These are phyloP conservation scores for Juglanconis oblonga DNA, from an alignment of 2,329 filamentous ascomycete genomes.

Conservation along the genomic window DNA sequence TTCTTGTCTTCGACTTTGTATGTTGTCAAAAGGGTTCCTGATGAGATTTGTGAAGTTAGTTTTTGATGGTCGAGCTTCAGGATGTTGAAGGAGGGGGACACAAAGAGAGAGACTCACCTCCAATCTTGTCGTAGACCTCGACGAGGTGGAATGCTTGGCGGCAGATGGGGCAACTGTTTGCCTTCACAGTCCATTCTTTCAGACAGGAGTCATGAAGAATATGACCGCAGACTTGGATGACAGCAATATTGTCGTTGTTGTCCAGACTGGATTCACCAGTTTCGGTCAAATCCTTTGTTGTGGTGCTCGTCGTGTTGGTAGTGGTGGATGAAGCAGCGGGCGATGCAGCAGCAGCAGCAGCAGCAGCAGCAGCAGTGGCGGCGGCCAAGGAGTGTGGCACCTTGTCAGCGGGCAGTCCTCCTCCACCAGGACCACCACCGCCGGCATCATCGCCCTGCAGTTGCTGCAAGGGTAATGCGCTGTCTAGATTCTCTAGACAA, in stretches of 20 bases:
- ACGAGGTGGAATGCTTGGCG: constrained; percentile 88
- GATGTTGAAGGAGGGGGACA: not conserved
- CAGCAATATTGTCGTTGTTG: constrained; percentile 48
- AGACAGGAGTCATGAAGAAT: constrained; percentile 90
- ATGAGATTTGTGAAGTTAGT: constrained; percentile 22
- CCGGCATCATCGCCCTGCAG: constrained; percentile 21
- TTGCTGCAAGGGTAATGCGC: constrained; percentile 25
- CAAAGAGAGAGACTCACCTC: constrained; percentile 58
- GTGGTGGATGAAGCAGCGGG: constrained; percentile 25
- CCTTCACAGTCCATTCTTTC: constrained; percentile 90
- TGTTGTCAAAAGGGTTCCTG: constrained; percentile 54
- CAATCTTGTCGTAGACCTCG: constrained; percentile 74
- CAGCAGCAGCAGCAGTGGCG: constrained; percentile 16
- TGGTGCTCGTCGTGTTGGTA: constrained; percentile 24
- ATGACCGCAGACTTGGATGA: constrained; percentile 78
- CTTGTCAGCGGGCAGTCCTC: constrained; percentile 9
- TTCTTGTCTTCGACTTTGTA: constrained; percentile 76
- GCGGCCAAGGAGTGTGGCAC: not conserved
- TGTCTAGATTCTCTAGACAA: constrained; percentile 59
- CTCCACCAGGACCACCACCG: constrained; percentile 15
- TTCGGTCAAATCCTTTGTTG: constrained; percentile 22
- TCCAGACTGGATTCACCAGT: constrained; percentile 19
- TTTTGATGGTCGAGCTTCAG: not conserved
- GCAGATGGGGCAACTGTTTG: constrained; percentile 97
- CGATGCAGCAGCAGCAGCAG: constrained; percentile 20